A percentile compares a stretch with the other conserved stretches of the same genome.
Conservation (phyloP, 352 stramenopile genomes). For the Pythium rhizo-oryzae region DNA sequence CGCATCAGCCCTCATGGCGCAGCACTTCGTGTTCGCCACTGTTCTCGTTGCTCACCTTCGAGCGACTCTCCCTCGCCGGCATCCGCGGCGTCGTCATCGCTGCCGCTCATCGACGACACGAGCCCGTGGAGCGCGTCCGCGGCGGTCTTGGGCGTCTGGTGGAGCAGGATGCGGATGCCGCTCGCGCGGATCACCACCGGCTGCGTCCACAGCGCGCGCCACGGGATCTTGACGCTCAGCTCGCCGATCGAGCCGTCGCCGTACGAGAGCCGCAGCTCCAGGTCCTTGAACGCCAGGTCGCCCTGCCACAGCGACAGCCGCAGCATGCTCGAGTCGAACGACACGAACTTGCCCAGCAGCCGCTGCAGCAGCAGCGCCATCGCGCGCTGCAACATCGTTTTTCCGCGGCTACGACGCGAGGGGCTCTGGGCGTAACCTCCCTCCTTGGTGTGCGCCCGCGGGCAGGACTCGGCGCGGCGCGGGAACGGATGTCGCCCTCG, state of each 20-base stretch:
- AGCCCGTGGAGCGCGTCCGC: constrained; percentile 16
- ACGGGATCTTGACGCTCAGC: constrained; percentile 85
- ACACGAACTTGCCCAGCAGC: constrained; percentile 88
- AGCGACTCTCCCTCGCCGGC: constrained; percentile 15
- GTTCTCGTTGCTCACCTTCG: neutral
- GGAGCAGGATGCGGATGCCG: constrained; percentile 68
- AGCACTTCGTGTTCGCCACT: neutral
- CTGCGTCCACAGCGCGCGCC: constrained; percentile 83
- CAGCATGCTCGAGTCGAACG: constrained; percentile 86
- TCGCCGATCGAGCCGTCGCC: constrained; percentile 77
- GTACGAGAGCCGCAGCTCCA: constrained; percentile 80
- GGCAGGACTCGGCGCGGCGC: too few species aligned
- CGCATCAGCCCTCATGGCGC: neutral
- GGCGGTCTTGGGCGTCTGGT: constrained; percentile 47
- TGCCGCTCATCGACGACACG: constrained; percentile 14
- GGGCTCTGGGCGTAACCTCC: too few species aligned
- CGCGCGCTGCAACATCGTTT: constrained; percentile 81
- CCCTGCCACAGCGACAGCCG: constrained; percentile 85
- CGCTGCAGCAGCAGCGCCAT: constrained; percentile 86
- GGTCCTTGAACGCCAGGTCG: constrained; percentile 81
- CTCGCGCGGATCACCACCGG: constrained; percentile 79
- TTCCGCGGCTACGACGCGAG: neutral
- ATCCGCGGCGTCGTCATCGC: constrained; percentile 30
- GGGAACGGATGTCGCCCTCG: neutral
- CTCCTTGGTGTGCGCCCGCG: too few species aligned